Percentiles rank a stretch among this genome's conserved stretches.
Evolutionary conservation across 148 eudicot species (phyloP).

Genomic region (Rhododendron mucronatum): DNA sequence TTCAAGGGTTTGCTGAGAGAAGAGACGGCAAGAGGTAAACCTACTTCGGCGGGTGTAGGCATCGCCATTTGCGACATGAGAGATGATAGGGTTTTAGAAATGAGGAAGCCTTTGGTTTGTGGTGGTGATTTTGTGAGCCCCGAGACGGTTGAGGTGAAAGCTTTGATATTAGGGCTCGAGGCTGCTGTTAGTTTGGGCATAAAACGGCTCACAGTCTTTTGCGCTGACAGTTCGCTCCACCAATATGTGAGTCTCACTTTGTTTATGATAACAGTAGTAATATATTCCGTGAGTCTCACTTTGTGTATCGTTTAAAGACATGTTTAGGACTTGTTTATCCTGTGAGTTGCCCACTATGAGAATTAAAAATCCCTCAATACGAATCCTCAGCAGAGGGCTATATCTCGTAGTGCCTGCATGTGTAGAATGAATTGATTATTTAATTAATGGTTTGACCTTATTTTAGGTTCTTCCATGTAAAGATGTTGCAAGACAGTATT

Average conservation of each 20-base stretch:
- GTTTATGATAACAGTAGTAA: neutral
- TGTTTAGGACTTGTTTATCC: neutral
- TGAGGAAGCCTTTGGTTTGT: slow-evolving; percentile 35
- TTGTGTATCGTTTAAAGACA: neutral
- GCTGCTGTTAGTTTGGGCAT: slow-evolving; percentile 42
- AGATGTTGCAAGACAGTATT: neutral
- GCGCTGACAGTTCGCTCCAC: slow-evolving; percentile 26
- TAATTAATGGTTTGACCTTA: neutral
- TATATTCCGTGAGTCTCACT: slow-evolving; percentile 32
- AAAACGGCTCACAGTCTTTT: slow-evolving; percentile 32
- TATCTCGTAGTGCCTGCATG: neutral
- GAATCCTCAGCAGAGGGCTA: neutral
- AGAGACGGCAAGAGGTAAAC: slow-evolving; percentile 21
- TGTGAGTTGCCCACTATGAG: neutral
- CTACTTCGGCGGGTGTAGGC: slow-evolving; percentile 37
- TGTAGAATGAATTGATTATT: neutral
- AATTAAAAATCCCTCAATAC: neutral
- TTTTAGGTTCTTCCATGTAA: neutral
- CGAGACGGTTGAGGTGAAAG: slow-evolving; percentile 36
- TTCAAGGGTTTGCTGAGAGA: slow-evolving; percentile 53
- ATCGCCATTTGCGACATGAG: slow-evolving; percentile 48
- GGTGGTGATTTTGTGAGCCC: slow-evolving; percentile 16
- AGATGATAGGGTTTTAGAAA: slow-evolving; percentile 38
- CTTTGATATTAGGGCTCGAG: slow-evolving; percentile 56
- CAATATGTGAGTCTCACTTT: slow-evolving; percentile 42